phyloP scores from a whole-genome alignment of 129 eudicot species.

The Tagetes patula region DNA sequence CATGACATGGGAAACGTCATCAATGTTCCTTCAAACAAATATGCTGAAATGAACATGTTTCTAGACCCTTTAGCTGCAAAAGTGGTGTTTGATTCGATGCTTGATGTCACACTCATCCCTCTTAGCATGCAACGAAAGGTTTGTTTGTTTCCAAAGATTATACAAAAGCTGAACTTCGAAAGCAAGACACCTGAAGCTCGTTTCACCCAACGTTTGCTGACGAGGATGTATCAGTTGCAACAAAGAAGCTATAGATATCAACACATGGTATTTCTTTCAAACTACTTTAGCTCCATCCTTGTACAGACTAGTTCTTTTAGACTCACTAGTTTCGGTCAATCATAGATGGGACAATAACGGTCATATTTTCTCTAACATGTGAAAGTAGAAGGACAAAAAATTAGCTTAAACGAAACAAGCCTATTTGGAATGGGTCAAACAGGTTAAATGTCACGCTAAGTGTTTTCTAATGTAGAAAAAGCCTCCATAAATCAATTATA shows the following conservation, averaged over 20 bases:
- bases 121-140: conserved; percentile 51
- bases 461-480: background rate
- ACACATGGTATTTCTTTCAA: conserved; percentile 51
- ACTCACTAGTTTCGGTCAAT: no score
- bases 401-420: background rate
- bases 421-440: background rate
- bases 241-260: conserved; percentile 47
- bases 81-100: conserved; percentile 53
- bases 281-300: background rate
- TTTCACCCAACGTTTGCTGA: conserved; percentile 48
- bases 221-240: conserved; percentile 46
- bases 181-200: conserved; percentile 56
- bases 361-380: background rate
- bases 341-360: background rate
- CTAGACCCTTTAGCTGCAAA: conserved; percentile 85
- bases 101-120: conserved; percentile 64
- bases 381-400: background rate
- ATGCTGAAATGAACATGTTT: conserved; percentile 76
- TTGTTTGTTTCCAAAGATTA: conserved; percentile 32
- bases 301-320: background rate
- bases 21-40: conserved; percentile 58
- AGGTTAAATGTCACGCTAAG: background rate
- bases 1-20: conserved; percentile 58
- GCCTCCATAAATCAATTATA: background rate
- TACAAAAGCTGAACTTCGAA: conserved; percentile 31